Evolutionary conservation across 2,329 filamentous ascomycete genomes (phyloP).

Genomic region (Rhexocercosporidium sp.): DNA sequence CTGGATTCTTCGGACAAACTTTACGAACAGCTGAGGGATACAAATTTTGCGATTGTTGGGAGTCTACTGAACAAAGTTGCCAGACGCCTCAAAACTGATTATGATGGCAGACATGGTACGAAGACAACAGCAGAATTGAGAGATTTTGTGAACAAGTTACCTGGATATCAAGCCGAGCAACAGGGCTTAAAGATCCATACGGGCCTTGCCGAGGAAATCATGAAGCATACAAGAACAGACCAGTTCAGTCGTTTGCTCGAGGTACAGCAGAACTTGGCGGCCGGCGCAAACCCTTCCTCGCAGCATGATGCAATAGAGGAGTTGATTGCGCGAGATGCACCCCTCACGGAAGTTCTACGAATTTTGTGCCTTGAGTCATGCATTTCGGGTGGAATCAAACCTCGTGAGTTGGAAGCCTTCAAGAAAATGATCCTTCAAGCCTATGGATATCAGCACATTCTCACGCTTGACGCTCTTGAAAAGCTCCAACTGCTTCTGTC

Average conservation of each 20-base stretch:
- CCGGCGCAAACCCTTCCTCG: constrained; percentile 84
- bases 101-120: constrained; percentile 83
- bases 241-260: constrained; percentile 87
- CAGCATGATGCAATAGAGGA: constrained; percentile 94
- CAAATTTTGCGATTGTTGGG: constrained; percentile 95
- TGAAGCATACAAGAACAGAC: constrained; percentile 89
- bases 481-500: constrained; percentile 86
- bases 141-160: constrained; percentile 93
- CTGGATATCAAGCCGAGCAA: constrained; percentile 91
- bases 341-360: constrained; percentile 80
- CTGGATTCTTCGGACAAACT: constrained; percentile 89
- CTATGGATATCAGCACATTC: constrained; percentile 92
- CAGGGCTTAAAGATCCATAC: constrained; percentile 92
- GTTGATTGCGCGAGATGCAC: constrained; percentile 85
- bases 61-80: constrained; percentile 89
- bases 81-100: constrained; percentile 82
- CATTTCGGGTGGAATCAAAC: constrained; percentile 85
- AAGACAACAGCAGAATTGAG: constrained; percentile 91
- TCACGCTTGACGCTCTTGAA: constrained; percentile 87
- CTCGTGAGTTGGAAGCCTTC: constrained; percentile 88
- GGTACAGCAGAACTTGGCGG: constrained; percentile 93
- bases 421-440: constrained; percentile 87
- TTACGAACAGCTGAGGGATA: constrained; percentile 85
- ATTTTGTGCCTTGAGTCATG: constrained; percentile 91
- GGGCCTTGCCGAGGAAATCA: constrained; percentile 90